These are phyloP conservation scores for Debaryomyces psychrophilus DNA, from an alignment of 1,139 yeast genomes.

Conservation along the genomic window DNA sequence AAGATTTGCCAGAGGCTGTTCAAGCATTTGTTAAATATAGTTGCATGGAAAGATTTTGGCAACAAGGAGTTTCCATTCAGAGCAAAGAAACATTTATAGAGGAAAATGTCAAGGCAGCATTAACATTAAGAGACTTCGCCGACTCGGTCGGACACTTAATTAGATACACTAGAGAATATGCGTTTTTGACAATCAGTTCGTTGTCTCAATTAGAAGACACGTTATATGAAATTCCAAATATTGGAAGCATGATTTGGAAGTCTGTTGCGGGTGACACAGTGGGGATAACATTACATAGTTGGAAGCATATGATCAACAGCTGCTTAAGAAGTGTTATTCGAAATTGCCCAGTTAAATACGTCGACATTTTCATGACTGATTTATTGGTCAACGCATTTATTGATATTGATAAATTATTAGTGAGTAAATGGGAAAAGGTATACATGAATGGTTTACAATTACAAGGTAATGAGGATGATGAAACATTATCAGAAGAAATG, in stretches of 20 bases:
- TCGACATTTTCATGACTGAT: constrained; percentile 70
- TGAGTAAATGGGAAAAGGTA: constrained; percentile 74
- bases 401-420: constrained; percentile 72
- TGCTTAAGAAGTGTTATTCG: constrained; percentile 85
- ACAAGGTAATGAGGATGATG: constrained; percentile 74
- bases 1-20: constrained; percentile 81
- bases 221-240: constrained; percentile 80
- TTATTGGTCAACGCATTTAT: constrained; percentile 75
- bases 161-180: constrained; percentile 94
- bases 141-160: constrained; percentile 98
- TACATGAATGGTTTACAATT: constrained; percentile 70
- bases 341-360: constrained; percentile 78
- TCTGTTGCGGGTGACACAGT: constrained; percentile 83
- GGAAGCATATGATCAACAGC: constrained; percentile 94
- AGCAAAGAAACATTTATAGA: constrained; percentile 93
- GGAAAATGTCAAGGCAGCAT: constrained; percentile 92
- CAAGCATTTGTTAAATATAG: constrained; percentile 88
- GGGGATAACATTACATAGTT: constrained; percentile 91
- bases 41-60: constrained; percentile 96
- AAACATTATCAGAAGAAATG: constrained; percentile 93
- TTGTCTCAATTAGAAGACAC: constrained; percentile 90
- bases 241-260: constrained; percentile 76
- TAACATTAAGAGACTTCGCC: constrained; percentile 92
- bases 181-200: constrained; percentile 86
- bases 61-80: constrained; percentile 93